phyloP scores from a whole-genome alignment of 805 yeast species.

The Wickerhamiella brachini region DNA sequence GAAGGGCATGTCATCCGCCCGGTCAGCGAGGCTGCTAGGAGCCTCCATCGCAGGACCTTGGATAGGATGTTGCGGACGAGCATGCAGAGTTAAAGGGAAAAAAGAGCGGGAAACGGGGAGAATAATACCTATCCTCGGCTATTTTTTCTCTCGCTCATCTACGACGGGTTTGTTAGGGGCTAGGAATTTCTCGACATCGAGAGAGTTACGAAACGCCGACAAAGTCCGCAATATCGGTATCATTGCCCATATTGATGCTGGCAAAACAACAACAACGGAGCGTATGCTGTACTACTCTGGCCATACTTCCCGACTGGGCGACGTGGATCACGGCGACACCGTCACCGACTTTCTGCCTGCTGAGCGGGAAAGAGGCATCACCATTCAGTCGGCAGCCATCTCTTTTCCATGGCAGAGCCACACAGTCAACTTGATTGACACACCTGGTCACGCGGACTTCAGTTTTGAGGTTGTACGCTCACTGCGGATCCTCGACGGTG shows the following conservation, averaged over 20 bases:
- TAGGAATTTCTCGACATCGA: too few relatives aligned
- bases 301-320: slow-evolving; percentile 60
- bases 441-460: slow-evolving; percentile 98
- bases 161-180: too few relatives aligned
- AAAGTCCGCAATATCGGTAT: slow-evolving; percentile 70
- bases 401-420: slow-evolving; percentile 72
- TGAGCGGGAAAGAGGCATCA: slow-evolving; percentile 85
- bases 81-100: too few relatives aligned
- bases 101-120: too few relatives aligned
- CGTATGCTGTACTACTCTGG: slow-evolving; percentile 88
- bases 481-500: slow-evolving; percentile 84
- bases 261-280: slow-evolving; percentile 95
- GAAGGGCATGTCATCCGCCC: slow-evolving; percentile 29
- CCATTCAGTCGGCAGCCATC: slow-evolving; percentile 93
- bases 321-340: slow-evolving; percentile 94
- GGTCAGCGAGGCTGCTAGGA: too few relatives aligned
- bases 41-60: too few relatives aligned
- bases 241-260: slow-evolving; percentile 98
- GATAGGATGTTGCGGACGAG: too few relatives aligned
- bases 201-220: too few relatives aligned
- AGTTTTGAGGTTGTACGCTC: slow-evolving; percentile 88
- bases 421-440: slow-evolving; percentile 78
- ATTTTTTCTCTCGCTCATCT: too few relatives aligned
- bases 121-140: too few relatives aligned
- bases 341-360: slow-evolving; percentile 85